Evolutionary conservation across 2,329 filamentous ascomycete genomes (phyloP), one percentile per base, ranked within the genome.

Genomic region (Colletotrichum neosansevieriae): DNA sequence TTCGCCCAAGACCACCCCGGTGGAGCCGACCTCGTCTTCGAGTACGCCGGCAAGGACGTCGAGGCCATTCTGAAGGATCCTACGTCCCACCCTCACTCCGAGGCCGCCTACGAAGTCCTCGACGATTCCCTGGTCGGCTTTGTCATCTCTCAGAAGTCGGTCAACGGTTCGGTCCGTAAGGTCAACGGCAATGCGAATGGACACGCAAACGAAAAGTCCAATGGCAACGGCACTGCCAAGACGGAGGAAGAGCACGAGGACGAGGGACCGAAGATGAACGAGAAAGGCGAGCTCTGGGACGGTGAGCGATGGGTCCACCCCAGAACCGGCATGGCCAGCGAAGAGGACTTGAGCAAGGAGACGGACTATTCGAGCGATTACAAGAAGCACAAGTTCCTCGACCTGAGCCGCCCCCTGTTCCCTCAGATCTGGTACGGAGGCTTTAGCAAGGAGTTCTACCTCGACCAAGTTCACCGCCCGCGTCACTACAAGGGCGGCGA

Each of bases 391-490:
- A 97, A 97, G 80, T 99, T 99, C 76, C 86, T 99, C 69, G 95
- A 99, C 76, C 86, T 99, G 65, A 92, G 88, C 81, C 89, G 87
- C 75, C 95, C 96, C 6, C 86, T 99, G 63, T 86, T 99, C 63
- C 85, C 91, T 79, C 96, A 99, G 80, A 88, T 99, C 47, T 98
- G 93, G 92, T 87, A 84, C 72, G 92, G 94, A 53, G 92, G 92
- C 34, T 99, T 98, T 82, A 89, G 83, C 78, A 99, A 98, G 79
- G 89, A 93, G n/a, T 99, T 99, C 77, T 99, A 99, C 77, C 87
- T 99, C 24, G 91, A 98, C 73, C 96, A 99, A 79, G 93, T 99
- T 59, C 96, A 99, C 78, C 91, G 96, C 50, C 96, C 96, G 17
- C 90, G 96, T 67, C 95, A 99, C 79, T 99, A 98, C 86, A 97